Conservation (phyloP, 306 rosid species). For the Vigna unguiculata region DNA sequence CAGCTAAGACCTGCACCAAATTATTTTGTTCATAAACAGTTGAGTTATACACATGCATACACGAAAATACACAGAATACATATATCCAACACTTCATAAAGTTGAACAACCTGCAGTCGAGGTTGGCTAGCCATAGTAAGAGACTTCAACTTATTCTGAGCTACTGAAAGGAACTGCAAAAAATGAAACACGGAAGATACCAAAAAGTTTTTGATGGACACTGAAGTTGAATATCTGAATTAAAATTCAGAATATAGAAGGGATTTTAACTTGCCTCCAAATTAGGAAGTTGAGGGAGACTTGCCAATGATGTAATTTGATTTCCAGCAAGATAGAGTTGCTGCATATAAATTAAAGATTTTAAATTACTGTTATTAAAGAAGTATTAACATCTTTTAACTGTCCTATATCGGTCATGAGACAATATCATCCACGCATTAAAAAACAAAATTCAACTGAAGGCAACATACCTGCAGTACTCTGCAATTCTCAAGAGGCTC, state of each 20-base stretch:
- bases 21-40: conserved; percentile 22
- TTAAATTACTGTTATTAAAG: conserved; percentile 25
- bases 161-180: conserved; percentile 92
- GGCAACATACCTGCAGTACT: conserved; percentile 79
- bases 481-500: conserved; percentile 96
- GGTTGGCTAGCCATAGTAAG: conserved; percentile 99
- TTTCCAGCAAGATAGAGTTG: conserved; percentile 99
- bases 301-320: conserved; percentile 94
- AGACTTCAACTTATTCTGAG: conserved; percentile 95
- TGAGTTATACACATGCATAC: neutral
- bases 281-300: conserved; percentile 96
- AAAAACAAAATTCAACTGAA: neutral
- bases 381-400: conserved; percentile 12
- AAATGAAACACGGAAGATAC: conserved; percentile 29
- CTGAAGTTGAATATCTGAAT: conserved; percentile 32
- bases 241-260: conserved; percentile 13
- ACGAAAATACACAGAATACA: conserved; percentile 11
- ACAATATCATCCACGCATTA: neutral
- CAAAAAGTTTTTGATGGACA: conserved; percentile 9
- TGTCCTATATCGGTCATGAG: conserved; percentile 28
- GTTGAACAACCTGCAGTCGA: conserved; percentile 86
- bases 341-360: conserved; percentile 53
- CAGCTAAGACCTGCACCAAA: conserved; percentile 90
- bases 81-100: conserved; percentile 37
- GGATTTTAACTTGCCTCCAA: conserved; percentile 77